Conservation (phyloP, 1,284 basidiomycete species). For the Laetiporus sulphureus region DNA sequence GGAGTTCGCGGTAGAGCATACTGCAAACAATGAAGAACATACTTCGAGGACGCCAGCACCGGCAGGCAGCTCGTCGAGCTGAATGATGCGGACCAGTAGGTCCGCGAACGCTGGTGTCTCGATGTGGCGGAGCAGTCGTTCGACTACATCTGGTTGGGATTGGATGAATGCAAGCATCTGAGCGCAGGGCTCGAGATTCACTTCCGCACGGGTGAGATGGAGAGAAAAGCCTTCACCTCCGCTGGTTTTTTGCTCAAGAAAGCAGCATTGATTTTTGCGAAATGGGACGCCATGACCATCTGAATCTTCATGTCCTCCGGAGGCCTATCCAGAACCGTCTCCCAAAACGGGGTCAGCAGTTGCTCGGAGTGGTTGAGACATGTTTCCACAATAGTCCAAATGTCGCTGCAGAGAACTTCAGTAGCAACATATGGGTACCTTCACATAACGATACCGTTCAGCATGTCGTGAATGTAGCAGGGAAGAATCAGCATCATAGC, state of each 20-base stretch:
- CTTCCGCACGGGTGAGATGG: constrained; percentile 19
- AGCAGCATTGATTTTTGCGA: constrained; percentile 84
- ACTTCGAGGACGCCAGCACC: constrained; percentile 84
- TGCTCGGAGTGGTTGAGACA: constrained; percentile 71
- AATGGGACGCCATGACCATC: constrained; percentile 74
- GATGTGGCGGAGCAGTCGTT: constrained; percentile 81
- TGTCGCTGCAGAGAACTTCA: constrained; percentile 93
- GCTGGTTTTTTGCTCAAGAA: constrained; percentile 85
- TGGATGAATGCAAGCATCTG: constrained; percentile 94
- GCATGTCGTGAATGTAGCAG: constrained; percentile 2
- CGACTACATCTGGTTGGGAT: constrained; percentile 76
- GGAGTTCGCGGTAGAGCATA: constrained; percentile 22
- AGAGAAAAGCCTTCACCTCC: constrained; percentile 56
- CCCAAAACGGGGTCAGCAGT: constrained; percentile 87
- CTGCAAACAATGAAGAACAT: constrained; percentile 33
- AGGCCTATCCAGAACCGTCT: constrained; percentile 75
- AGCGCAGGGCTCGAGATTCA: constrained; percentile 22
- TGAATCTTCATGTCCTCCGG: constrained; percentile 76
- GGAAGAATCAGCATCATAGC: constrained; percentile 24
- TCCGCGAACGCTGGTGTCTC: constrained; percentile 91
- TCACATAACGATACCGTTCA: constrained; percentile 3
- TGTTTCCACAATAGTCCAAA: constrained; percentile 91
- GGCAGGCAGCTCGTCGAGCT: constrained; percentile 84
- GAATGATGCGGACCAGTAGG: constrained; percentile 87
- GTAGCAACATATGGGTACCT: constrained; percentile 95